A percentile compares a stretch with the other conserved stretches of the same genome.
Evolutionary conservation across 1,284 basidiomycete species (phyloP).

Genomic region (Marasmius oreades): DNA sequence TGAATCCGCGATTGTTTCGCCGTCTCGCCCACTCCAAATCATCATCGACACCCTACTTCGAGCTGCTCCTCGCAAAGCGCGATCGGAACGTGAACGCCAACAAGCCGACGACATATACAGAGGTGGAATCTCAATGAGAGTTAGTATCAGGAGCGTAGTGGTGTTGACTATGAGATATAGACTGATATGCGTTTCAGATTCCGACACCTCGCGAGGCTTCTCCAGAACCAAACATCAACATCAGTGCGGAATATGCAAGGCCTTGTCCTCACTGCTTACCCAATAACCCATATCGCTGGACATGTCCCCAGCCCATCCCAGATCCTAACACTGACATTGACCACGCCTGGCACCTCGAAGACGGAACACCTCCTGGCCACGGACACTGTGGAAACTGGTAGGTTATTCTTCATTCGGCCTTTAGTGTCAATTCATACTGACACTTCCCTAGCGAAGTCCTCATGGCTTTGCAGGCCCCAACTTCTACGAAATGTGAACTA

Average conservation of each 20-base stretch:
- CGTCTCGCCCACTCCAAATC: slow-evolving; percentile 65
- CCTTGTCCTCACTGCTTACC: slow-evolving; percentile 72
- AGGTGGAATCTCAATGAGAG: slow-evolving; percentile 60
- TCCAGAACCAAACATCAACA: slow-evolving; percentile 66
- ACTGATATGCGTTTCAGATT: slow-evolving; percentile 40
- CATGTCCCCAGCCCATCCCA: slow-evolving; percentile 67
- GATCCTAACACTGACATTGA: slow-evolving; percentile 64
- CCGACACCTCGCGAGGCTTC: slow-evolving; percentile 69
- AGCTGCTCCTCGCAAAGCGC: slow-evolving; percentile 57
- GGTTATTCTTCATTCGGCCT: slow-evolving; percentile 15
- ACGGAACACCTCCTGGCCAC: slow-evolving; percentile 72
- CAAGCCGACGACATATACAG: slow-evolving; percentile 78
- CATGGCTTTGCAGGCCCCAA: slow-evolving; percentile 62
- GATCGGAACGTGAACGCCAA: slow-evolving; percentile 59
- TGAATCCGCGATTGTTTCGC: slow-evolving; percentile 58
- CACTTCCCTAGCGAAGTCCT: slow-evolving; percentile 55
- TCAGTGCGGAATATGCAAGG: slow-evolving; percentile 56
- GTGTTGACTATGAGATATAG: neutral
- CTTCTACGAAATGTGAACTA: slow-evolving; percentile 75
- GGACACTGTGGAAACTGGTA: slow-evolving; percentile 75
- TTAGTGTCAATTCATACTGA: slow-evolving; percentile 4
- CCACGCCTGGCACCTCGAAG: slow-evolving; percentile 67
- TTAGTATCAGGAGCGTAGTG: slow-evolving; percentile 38
- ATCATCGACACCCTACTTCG: slow-evolving; percentile 68
- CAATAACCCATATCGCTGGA: slow-evolving; percentile 67